Evolutionary conservation across 2,329 filamentous ascomycete genomes (phyloP).

Genomic region (Penicillium sp.): DNA sequence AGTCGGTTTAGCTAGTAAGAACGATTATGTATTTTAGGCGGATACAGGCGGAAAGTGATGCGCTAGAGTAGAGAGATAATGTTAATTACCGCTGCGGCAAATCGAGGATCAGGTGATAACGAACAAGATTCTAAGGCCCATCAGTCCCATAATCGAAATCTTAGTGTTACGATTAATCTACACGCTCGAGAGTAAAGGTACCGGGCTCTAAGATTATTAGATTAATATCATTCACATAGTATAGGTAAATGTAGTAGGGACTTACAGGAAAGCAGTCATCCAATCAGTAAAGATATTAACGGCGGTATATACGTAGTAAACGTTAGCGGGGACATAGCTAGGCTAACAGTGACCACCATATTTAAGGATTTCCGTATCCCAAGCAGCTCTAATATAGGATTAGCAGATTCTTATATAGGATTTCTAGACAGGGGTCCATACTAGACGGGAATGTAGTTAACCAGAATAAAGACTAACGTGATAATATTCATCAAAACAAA

Average conservation of each 20-base stretch:
- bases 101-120: background rate
- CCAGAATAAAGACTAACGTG: background rate
- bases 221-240: background rate
- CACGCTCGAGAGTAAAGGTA: background rate
- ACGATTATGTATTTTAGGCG: slow-evolving; percentile 53
- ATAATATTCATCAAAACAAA: background rate
- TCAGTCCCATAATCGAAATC: background rate
- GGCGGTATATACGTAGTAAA: slow-evolving; percentile 35
- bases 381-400: slow-evolving; percentile 27
- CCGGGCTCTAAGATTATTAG: background rate
- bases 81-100: background rate
- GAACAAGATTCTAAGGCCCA: background rate
- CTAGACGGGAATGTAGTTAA: background rate
- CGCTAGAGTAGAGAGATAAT: background rate
- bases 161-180: background rate
- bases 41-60: slow-evolving; percentile 36
- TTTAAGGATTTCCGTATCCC: slow-evolving; percentile 24
- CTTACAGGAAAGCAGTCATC: slow-evolving; percentile 1
- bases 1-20: slow-evolving; percentile 49
- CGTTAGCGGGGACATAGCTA: slow-evolving; percentile 31
- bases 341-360: slow-evolving; percentile 32
- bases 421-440: background rate
- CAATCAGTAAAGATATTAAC: slow-evolving; percentile 37
- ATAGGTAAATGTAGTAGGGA: background rate
- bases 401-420: background rate